Percentiles rank a stretch among this genome's conserved stretches.
These are phyloP conservation scores for Plenodomus tracheiphilus DNA, from an alignment of 2,329 filamentous ascomycete genomes.

Conservation along the genomic window DNA sequence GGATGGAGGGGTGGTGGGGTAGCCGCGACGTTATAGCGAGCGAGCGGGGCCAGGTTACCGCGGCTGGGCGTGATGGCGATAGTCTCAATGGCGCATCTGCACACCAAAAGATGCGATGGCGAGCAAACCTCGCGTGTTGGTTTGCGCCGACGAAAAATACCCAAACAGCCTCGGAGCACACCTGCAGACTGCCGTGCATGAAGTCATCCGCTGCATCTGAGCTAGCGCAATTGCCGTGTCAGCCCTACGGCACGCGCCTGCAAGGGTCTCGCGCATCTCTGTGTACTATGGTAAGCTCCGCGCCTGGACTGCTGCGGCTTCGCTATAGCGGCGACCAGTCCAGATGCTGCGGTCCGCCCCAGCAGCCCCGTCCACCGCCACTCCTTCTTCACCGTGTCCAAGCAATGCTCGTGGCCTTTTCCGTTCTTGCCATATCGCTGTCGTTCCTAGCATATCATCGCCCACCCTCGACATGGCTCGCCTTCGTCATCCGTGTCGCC, in stretches of 20 bases:
- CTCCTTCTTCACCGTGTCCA: slow-evolving; percentile 1
- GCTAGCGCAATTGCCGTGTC: slow-evolving; percentile 13
- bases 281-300: slow-evolving; percentile 1
- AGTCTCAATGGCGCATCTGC: no score
- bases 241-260: slow-evolving; percentile 14
- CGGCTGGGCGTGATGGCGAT: not conserved
- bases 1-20: slow-evolving; percentile 37
- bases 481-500: slow-evolving; percentile 17
- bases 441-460: slow-evolving; percentile 42
- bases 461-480: slow-evolving; percentile 42
- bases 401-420: slow-evolving; percentile 45
- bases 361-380: slow-evolving; percentile 11
- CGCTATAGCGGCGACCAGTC: not conserved
- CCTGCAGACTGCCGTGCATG: no score
- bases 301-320: slow-evolving; percentile 4
- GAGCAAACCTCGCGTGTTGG: not conserved
- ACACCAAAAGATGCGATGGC: not conserved
- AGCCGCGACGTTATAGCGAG: slow-evolving; percentile 10
- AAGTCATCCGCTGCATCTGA: slow-evolving; percentile 1
- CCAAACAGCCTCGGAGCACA: slow-evolving; percentile 5
- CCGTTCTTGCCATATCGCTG: slow-evolving; percentile 43
- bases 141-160: not conserved
- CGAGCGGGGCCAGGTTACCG: not conserved
- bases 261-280: not conserved
- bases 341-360: slow-evolving; percentile 7